phyloP scores from a whole-genome alignment of 352 stramenopile genomes.

The Globisporangium orthogonon region DNA sequence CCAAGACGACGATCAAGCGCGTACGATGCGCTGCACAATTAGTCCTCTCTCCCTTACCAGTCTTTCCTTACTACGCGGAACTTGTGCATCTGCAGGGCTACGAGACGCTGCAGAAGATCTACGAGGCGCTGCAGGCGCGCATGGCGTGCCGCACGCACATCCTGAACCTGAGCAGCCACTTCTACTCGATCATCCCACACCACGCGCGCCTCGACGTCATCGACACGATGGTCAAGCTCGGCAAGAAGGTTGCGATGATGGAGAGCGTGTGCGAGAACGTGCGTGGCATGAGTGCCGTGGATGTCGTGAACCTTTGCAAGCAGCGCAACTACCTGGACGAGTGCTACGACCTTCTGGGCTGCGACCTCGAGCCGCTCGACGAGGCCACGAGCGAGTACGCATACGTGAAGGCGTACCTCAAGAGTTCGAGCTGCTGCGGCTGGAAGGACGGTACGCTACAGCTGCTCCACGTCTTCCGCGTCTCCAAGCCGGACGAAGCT shows the following conservation, averaged over 20 bases:
- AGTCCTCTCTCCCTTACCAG: too few species aligned
- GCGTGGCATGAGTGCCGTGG: constrained; percentile 27
- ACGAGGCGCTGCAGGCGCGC: constrained; percentile 40
- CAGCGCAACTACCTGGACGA: constrained; percentile 56
- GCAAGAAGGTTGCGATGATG: constrained; percentile 53
- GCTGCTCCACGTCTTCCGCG: constrained; percentile 50
- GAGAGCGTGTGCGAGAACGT: constrained; percentile 40
- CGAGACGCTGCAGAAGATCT: constrained; percentile 53
- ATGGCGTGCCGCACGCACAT: constrained; percentile 29
- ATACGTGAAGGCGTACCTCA: constrained; percentile 60
- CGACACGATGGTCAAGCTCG: constrained; percentile 65
- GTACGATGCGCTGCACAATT: constrained; percentile 15
- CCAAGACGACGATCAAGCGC: constrained; percentile 52
- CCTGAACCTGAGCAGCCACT: constrained; percentile 49
- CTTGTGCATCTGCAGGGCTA: constrained; percentile 29
- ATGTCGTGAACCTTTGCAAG: constrained; percentile 30
- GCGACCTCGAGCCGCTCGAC: constrained; percentile 35
- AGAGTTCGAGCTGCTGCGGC: constrained; percentile 64
- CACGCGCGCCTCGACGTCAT: constrained; percentile 42
- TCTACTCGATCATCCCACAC: constrained; percentile 64
- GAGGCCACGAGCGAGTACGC: constrained; percentile 39
- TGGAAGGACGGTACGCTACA: constrained; percentile 46
- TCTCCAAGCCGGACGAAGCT: constrained; percentile 44
- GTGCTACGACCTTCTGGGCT: constrained; percentile 49
- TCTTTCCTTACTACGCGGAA: constrained; percentile 1